phyloP scores from a whole-genome alignment of 2,329 filamentous ascomycete genomes.

The Arachnomyces sp. region DNA sequence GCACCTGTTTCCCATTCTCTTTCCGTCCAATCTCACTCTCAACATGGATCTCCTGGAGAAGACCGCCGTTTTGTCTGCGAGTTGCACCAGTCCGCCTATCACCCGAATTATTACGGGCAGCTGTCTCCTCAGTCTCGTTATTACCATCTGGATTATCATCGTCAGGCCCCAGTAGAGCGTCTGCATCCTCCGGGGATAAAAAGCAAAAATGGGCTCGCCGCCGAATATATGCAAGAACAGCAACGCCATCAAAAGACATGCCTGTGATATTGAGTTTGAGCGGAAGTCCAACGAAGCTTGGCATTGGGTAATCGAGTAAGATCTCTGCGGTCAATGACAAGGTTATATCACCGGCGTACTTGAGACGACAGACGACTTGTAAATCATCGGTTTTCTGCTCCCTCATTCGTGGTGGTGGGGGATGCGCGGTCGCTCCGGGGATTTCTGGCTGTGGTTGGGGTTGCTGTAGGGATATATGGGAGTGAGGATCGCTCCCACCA shows the following conservation, averaged over 20 bases:
- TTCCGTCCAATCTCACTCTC: slow-evolving; percentile 96
- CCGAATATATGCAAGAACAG: slow-evolving; percentile 83
- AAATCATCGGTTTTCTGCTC: slow-evolving; percentile 79
- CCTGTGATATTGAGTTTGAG: slow-evolving; percentile 93
- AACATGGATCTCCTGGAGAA: slow-evolving; percentile 87
- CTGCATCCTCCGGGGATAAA: slow-evolving; percentile 80
- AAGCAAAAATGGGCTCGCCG: slow-evolving; percentile 91
- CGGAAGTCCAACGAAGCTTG: slow-evolving; percentile 92
- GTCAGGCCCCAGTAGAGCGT: slow-evolving; percentile 58
- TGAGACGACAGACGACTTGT: slow-evolving; percentile 85
- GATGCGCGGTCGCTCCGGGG: slow-evolving; percentile 14
- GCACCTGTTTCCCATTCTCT: slow-evolving; percentile 82
- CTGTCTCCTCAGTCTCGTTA: slow-evolving; percentile 19
- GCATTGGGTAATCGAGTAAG: slow-evolving; percentile 95
- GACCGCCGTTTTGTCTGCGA: slow-evolving; percentile 55
- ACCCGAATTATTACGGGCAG: background rate
- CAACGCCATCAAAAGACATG: slow-evolving; percentile 88
- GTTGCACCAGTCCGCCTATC: slow-evolving; percentile 7
- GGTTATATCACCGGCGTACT: slow-evolving; percentile 79
- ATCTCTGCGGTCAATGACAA: slow-evolving; percentile 92
- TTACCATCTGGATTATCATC: slow-evolving; percentile 28
- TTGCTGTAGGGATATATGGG: slow-evolving; percentile 1
- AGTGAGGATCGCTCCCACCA: background rate
- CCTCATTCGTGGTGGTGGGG: slow-evolving; percentile 49
- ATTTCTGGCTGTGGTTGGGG: background rate